Evolutionary conservation across 345 rosid species (phyloP).

Genomic region (Orychophragmus violaceus): DNA sequence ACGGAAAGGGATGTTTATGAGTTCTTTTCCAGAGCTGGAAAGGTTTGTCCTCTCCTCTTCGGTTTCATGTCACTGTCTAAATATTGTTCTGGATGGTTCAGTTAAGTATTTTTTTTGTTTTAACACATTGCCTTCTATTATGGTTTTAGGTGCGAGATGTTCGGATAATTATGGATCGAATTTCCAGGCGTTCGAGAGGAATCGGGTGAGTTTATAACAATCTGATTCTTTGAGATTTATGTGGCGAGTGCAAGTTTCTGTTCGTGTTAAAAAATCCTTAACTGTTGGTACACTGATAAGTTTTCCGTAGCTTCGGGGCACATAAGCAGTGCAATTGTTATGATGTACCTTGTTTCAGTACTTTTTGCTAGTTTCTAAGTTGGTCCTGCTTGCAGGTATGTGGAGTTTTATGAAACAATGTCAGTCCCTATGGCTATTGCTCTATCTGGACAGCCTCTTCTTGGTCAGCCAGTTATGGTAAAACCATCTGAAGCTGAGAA

Average conservation of each 20-base stretch:
- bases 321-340: not conserved
- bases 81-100: conserved; percentile 1
- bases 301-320: not conserved
- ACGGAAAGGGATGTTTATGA: conserved; percentile 90
- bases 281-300: not conserved
- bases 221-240: not conserved
- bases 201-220: conserved; percentile 55
- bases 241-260: not conserved
- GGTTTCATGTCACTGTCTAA: conserved; percentile 12
- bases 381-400: conserved; percentile 52
- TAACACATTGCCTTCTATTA: not conserved
- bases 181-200: conserved; percentile 92
- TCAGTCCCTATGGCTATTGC: conserved; percentile 99
- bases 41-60: conserved; percentile 43
- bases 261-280: not conserved
- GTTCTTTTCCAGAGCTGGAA: conserved; percentile 96
- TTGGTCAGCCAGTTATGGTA: conserved; percentile 94
- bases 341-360: no score
- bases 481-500: conserved; percentile 99
- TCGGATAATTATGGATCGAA: conserved; percentile 95
- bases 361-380: no score
- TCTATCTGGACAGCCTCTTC: conserved; percentile 95
- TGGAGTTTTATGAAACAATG: conserved; percentile 96
- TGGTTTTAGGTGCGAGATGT: conserved; percentile 86
- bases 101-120: no score